A percentile compares a stretch with the other conserved stretches of the same genome.
phyloP scores from a whole-genome alignment of 139 green algal species.

The Chlorella sp. region DNA sequence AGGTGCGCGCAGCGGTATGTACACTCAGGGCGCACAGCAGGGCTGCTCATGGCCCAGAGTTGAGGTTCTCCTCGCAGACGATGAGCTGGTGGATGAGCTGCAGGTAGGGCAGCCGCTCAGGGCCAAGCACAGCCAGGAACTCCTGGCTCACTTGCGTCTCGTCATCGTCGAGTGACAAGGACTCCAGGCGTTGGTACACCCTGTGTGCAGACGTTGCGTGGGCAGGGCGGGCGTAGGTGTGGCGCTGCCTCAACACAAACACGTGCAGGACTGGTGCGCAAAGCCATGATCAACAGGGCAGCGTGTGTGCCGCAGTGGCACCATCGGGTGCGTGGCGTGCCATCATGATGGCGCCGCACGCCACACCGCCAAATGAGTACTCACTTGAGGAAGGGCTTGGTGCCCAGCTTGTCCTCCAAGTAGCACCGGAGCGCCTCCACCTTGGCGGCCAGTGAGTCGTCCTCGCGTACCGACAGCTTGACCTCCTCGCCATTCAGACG shows the following conservation, averaged over 20 bases:
- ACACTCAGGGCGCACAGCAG: too few species aligned
- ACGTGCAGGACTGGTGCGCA: too few species aligned
- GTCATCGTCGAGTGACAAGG: constrained; percentile 42
- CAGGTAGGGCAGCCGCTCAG: constrained; percentile 47
- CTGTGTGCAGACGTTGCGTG: too few species aligned
- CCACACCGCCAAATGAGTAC: too few species aligned
- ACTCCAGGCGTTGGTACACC: constrained; percentile 57
- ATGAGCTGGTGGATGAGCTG: constrained; percentile 70
- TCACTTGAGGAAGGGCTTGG: constrained; percentile 49
- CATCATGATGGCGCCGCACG: too few species aligned
- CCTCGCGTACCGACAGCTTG: constrained; percentile 26
- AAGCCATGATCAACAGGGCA: too few species aligned
- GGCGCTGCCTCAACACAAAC: too few species aligned
- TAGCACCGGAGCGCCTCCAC: constrained; percentile 52
- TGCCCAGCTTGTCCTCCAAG: constrained; percentile 44
- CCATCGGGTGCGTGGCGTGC: too few species aligned
- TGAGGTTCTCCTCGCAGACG: constrained; percentile 55
- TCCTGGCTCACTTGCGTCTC: constrained; percentile 30
- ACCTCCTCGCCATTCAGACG: constrained; percentile 49
- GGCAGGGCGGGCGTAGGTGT: too few species aligned
- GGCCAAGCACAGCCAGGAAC: constrained; percentile 46
- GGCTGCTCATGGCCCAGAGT: too few species aligned
- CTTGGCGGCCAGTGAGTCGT: constrained; percentile 24
- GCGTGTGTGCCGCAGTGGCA: neutral
- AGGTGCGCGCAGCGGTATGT: too few species aligned